phyloP scores from a whole-genome alignment of 2,329 filamentous ascomycete species.

The Sporothrix brunneoviolacea region DNA sequence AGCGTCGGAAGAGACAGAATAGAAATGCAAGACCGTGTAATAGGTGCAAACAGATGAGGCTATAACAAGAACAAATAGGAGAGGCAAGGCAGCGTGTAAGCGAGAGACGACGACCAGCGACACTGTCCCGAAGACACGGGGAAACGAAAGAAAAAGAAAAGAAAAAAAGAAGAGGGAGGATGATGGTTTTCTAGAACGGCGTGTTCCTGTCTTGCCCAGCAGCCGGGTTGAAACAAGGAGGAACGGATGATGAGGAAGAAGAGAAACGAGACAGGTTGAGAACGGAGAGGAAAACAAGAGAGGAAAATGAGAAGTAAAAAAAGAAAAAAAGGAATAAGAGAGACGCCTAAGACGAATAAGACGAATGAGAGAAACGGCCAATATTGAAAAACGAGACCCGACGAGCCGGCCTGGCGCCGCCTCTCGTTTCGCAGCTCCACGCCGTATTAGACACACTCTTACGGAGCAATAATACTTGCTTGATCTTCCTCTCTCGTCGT shows the following conservation, averaged over 20 bases:
- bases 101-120: slow-evolving; percentile 9
- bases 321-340: not conserved
- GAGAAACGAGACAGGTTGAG: not conserved
- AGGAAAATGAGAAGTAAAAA: not conserved
- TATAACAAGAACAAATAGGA: slow-evolving; percentile 2
- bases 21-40: not conserved
- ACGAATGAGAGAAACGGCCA: not conserved
- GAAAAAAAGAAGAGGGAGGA: not conserved
- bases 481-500: not conserved
- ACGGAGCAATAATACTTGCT: not conserved
- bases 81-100: slow-evolving; percentile 1
- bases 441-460: too few species aligned
- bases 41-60: too few species aligned
- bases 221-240: not conserved
- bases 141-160: not conserved
- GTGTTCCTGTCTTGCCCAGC: not conserved
- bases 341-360: not conserved
- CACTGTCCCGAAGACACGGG: not conserved
- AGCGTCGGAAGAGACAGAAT: slow-evolving; percentile 8
- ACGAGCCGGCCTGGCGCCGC: slow-evolving; percentile 4
- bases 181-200: too few species aligned
- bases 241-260: not conserved
- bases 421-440: not conserved
- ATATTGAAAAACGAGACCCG: not conserved
- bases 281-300: not conserved